Conservation (phyloP, 1,284 basidiomycete species). For the Tremellales sp. region DNA sequence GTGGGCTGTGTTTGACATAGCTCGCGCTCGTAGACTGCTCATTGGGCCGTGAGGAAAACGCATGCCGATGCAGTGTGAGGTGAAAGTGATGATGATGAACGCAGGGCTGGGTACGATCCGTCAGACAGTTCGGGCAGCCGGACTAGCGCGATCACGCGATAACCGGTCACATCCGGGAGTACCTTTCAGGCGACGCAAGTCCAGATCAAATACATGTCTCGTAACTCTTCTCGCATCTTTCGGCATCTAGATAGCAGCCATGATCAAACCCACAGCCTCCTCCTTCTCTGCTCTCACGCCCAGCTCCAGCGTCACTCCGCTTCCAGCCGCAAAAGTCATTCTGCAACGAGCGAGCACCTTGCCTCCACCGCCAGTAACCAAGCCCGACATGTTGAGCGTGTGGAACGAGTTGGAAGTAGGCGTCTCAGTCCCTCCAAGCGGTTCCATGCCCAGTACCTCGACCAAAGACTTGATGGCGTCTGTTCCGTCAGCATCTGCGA, state of each 20-base stretch:
- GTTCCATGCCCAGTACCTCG: slow-evolving; percentile 87
- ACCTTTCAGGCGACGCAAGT: too few relatives aligned
- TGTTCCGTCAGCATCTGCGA: slow-evolving; percentile 56
- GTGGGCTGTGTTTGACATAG: too few relatives aligned
- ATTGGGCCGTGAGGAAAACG: too few relatives aligned
- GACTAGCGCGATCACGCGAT: too few relatives aligned
- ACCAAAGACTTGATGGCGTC: slow-evolving; percentile 43
- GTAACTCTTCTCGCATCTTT: too few relatives aligned
- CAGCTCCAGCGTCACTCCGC: slow-evolving; percentile 94
- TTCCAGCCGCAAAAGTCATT: slow-evolving; percentile 87
- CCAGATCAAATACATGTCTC: too few relatives aligned
- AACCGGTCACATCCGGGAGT: too few relatives aligned
- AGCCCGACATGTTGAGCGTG: slow-evolving; percentile 86
- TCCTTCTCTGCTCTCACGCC: slow-evolving; percentile 88
- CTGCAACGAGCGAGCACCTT: slow-evolving; percentile 89
- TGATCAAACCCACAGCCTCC: slow-evolving; percentile 76
- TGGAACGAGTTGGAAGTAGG: slow-evolving; percentile 83
- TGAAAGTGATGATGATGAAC: too few relatives aligned
- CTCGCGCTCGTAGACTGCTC: too few relatives aligned
- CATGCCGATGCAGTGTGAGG: too few relatives aligned
- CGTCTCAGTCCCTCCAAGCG: slow-evolving; percentile 80
- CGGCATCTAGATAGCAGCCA: slow-evolving; percentile 81
- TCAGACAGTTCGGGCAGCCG: too few relatives aligned
- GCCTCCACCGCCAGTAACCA: slow-evolving; percentile 82
- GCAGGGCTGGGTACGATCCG: too few relatives aligned